phyloP scores from a whole-genome alignment of 2,329 filamentous ascomycete genomes.

The Tolypocladium inflatum region DNA sequence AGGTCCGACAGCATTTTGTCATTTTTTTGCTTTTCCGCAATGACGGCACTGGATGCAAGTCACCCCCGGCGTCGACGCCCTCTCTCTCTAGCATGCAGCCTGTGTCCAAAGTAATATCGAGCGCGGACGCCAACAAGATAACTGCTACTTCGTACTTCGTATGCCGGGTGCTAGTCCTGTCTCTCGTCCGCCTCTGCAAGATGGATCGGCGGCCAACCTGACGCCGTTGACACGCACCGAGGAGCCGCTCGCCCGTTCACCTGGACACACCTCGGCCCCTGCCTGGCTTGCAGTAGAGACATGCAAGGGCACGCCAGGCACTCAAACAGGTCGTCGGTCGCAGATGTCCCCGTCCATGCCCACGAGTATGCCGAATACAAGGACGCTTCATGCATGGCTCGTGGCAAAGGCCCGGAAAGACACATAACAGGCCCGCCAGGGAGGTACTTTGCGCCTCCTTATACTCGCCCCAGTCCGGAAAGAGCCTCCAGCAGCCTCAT shows the following conservation, averaged over 20 bases:
- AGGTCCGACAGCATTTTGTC: background rate
- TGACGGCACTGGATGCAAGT: background rate
- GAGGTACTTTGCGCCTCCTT: background rate
- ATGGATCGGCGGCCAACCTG: background rate
- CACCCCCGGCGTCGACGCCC: background rate
- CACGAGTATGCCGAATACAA: background rate
- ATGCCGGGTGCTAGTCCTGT: background rate
- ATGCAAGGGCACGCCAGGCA: slow-evolving; percentile 7
- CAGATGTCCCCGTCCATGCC: background rate
- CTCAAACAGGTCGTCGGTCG: slow-evolving; percentile 1
- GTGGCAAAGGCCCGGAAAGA: background rate
- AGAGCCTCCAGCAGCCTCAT: background rate
- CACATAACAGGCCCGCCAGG: background rate
- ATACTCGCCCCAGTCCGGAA: background rate
- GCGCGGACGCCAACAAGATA: background rate
- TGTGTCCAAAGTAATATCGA: background rate
- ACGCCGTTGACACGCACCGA: background rate
- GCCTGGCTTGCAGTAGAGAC: slow-evolving; percentile 7
- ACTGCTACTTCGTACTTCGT: too few relatives aligned
- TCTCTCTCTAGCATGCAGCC: background rate
- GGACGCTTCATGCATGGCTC: background rate
- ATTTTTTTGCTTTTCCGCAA: background rate
- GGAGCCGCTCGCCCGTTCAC: background rate
- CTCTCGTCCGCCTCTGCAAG: background rate
- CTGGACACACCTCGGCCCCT: background rate